These are phyloP conservation scores for Colletotrichum incanum DNA, from an alignment of 2,329 filamentous ascomycete genomes.

Conservation along the genomic window DNA sequence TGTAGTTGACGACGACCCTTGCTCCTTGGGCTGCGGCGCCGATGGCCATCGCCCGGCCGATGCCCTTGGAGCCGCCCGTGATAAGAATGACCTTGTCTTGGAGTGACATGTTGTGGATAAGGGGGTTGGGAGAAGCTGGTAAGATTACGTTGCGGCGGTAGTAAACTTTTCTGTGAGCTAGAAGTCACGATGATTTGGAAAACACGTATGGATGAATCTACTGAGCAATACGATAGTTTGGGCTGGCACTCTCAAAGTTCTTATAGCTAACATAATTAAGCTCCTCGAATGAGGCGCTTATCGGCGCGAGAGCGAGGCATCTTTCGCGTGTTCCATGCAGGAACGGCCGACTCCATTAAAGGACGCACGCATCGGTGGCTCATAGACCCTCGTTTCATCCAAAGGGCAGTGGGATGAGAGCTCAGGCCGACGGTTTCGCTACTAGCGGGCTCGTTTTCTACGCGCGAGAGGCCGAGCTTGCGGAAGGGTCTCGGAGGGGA, in stretches of 20 bases:
- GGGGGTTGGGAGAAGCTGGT: background rate
- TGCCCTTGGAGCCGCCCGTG: constrained; percentile 72
- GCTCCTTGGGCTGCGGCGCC: constrained; percentile 70
- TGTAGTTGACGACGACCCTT: constrained; percentile 73
- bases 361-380: background rate
- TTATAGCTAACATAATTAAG: background rate
- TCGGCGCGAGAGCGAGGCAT: constrained; percentile 8
- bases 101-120: constrained; percentile 49
- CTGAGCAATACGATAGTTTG: too few species aligned
- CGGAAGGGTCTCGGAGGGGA: background rate
- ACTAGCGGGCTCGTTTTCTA: background rate
- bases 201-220: too few species aligned
- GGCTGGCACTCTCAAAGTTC: background rate
- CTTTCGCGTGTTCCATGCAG: background rate
- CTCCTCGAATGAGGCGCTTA: background rate
- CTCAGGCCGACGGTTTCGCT: background rate
- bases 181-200: background rate
- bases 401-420: background rate
- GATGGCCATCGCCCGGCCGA: constrained; percentile 72
- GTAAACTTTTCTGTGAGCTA: background rate
- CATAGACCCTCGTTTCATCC: background rate
- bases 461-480: constrained; percentile 32
- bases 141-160: background rate
- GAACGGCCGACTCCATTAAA: background rate
- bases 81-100: constrained; percentile 63